These are phyloP conservation scores for Arabis alpina DNA, from an alignment of 345 rosid species.

Conservation along the genomic window DNA sequence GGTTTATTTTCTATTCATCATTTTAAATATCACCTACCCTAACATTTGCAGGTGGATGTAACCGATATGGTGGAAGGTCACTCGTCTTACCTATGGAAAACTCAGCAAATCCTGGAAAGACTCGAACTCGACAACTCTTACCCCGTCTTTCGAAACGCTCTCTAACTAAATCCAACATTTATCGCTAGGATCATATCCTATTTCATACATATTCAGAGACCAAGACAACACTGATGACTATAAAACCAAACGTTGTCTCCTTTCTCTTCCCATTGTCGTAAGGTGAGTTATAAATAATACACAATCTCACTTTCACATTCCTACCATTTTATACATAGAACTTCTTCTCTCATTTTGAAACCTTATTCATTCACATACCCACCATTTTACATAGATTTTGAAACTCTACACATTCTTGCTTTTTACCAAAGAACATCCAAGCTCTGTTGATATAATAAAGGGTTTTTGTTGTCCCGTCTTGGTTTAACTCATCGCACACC, in stretches of 20 bases:
- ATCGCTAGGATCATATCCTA: background rate
- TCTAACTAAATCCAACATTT: constrained; percentile 17
- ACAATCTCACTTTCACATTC: background rate
- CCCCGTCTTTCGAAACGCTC: constrained; percentile 59
- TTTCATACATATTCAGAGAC: background rate
- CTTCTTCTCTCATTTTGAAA: background rate
- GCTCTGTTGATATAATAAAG: background rate
- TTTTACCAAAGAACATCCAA: background rate
- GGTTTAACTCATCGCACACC: background rate
- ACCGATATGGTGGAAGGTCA: constrained; percentile 82
- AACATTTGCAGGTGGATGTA: constrained; percentile 68
- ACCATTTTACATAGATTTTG: too few species aligned
- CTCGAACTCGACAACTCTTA: constrained; percentile 83
- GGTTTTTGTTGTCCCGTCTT: background rate
- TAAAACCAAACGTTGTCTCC: background rate
- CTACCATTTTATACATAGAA: background rate
- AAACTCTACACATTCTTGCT: too few species aligned
- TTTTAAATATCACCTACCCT: background rate
- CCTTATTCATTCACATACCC: too few species aligned
- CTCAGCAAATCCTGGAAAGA: constrained; percentile 68
- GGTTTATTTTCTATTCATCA: background rate
- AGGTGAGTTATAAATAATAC: constrained; percentile 13
- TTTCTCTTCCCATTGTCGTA: background rate
- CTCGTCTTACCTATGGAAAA: constrained; percentile 86
- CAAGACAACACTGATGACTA: background rate